Base-by-base conservation (phyloP, 2,329 filamentous ascomycete species). In the Verticillium zaregamsianum region DNA sequence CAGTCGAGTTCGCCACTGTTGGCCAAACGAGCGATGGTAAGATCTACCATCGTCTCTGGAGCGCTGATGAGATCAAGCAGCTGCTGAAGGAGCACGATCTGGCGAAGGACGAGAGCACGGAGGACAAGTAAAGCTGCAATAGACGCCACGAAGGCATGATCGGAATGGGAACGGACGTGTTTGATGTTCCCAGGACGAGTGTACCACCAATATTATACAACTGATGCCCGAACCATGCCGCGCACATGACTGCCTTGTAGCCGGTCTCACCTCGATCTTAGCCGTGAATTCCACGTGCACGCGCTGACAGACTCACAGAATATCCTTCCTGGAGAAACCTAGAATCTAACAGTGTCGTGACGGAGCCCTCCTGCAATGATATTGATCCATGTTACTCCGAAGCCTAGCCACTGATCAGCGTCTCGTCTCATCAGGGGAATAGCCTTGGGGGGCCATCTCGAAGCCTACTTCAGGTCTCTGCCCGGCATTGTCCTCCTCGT, bases 31-130 rank as follows among this genome's bases (percentile, higher is more conserved):
- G 93, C 78, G 88, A 93, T 68, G 95, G 95, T 72, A 95, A 94
- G 82, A 94, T 99, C 78, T 99, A 98, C 82, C 95, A 99, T 79
- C 91, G 96, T 75, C 85, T 99, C 65, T 99, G 95, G 95, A 91
- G 88, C 70, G 94, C 93, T 55, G 94, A 99, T 68, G 95, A 98
- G 82, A 99, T 99, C 72, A 94, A 92, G 74, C 88, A 90, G 58
- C 82, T 99, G 76, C 82, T 99, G 71, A 96, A 93, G 84, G 92
- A 98, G 82, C 93, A 99, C 72, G 94, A 94, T 69, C 79, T 99
- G 75, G 94, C 92, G 64, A 98, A 97, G 84, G 86, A 88, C 67
- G 91, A 94, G 73, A 87, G 87, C 66, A 76, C 86, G 15, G 88
- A 92, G 72, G 88, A 88, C 67, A 86, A 86, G 73, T 87, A 81